phyloP scores from a whole-genome alignment of 345 rosid genomes.

The Euclidium syriacum region DNA sequence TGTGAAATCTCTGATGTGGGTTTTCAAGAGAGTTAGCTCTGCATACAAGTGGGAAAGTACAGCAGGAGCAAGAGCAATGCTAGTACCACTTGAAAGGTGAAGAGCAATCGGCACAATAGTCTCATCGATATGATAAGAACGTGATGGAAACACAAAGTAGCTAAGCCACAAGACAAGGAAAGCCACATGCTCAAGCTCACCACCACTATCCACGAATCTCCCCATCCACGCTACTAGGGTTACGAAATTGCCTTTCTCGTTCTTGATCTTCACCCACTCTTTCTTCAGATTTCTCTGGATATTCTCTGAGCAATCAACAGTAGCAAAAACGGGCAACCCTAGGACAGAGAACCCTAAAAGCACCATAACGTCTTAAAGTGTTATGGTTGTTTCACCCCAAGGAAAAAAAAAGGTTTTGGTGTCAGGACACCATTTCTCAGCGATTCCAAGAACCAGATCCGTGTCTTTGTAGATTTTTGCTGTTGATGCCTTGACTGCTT shows the following conservation, averaged over 20 bases:
- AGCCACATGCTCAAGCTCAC: slow-evolving; percentile 41
- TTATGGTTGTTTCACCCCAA: slow-evolving; percentile 53
- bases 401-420: slow-evolving; percentile 43
- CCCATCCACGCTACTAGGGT: slow-evolving; percentile 20
- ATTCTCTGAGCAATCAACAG: slow-evolving; percentile 1
- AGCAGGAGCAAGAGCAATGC: slow-evolving; percentile 40
- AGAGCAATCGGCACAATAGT: slow-evolving; percentile 24
- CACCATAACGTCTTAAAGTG: slow-evolving; percentile 44
- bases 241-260: neutral
- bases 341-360: slow-evolving; percentile 41
- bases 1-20: neutral
- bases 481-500: slow-evolving; percentile 40
- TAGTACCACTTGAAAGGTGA: slow-evolving; percentile 32
- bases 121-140: neutral
- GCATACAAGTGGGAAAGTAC: slow-evolving; percentile 39
- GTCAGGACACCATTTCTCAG: slow-evolving; percentile 43
- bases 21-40: slow-evolving; percentile 32
- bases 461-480: neutral
- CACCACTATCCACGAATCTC: slow-evolving; percentile 31
- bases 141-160: slow-evolving; percentile 28
- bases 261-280: slow-evolving; percentile 3
- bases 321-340: slow-evolving; percentile 38
- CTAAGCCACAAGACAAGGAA: slow-evolving; percentile 38
- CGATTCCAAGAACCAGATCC: slow-evolving; percentile 31
- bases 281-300: neutral